Percentiles rank a stretch among this genome's conserved stretches.
Conservation (phyloP, 192 early-diverging fungal species). For the Coemansia sp. region DNA sequence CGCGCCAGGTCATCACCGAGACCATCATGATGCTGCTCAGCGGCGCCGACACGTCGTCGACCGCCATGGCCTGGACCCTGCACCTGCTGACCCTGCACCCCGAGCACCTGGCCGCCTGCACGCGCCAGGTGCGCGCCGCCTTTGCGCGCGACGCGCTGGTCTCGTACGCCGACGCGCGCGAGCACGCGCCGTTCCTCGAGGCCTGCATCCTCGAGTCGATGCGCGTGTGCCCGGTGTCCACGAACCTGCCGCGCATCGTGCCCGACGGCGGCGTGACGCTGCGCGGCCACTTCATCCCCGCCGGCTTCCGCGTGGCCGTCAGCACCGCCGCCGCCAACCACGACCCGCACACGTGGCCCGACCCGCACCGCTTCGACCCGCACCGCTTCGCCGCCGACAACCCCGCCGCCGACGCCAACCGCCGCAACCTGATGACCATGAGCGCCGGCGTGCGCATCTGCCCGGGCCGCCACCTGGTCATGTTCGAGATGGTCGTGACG, state of each 20-base stretch:
- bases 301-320: slow-evolving; percentile 20
- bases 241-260: slow-evolving; percentile 28
- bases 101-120: slow-evolving; percentile 3
- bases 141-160: slow-evolving; percentile 16
- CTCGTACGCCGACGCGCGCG: slow-evolving; percentile 23
- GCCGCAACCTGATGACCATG: slow-evolving; percentile 30
- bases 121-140: slow-evolving; percentile 13
- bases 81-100: slow-evolving; percentile 42
- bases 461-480: slow-evolving; percentile 34
- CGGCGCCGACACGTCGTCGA: slow-evolving; percentile 35
- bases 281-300: slow-evolving; percentile 24
- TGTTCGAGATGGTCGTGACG: slow-evolving; percentile 33
- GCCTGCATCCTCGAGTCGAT: slow-evolving; percentile 41
- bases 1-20: slow-evolving; percentile 29
- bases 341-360: slow-evolving; percentile 22
- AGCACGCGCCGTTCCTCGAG: slow-evolving; percentile 26
- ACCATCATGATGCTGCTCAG: slow-evolving; percentile 31
- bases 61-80: slow-evolving; percentile 29
- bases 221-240: slow-evolving; percentile 34
- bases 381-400: slow-evolving; percentile 13
- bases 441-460: slow-evolving; percentile 38
- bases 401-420: slow-evolving; percentile 10
- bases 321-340: slow-evolving; percentile 24
- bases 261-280: slow-evolving; percentile 33
- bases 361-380: slow-evolving; percentile 10